Evolutionary conservation across 1,139 yeast genomes (phyloP), one percentile per base, ranked within the genome.

Genomic region (Blastobotrys ciferrii): DNA sequence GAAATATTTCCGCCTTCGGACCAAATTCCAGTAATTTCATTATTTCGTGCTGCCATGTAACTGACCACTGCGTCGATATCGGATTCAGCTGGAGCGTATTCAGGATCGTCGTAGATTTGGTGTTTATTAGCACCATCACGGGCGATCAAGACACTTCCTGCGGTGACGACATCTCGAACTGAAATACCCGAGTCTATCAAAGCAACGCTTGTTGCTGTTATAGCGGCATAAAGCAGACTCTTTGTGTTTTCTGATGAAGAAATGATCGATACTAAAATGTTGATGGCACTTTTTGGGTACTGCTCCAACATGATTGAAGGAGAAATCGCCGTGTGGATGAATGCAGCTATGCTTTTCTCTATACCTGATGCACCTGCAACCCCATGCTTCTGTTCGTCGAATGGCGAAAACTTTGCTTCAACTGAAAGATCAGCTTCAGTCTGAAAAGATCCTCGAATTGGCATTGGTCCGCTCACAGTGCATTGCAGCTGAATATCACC

Each of bases 241-340:
- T 72, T 68, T 44, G 53, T 44, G 20, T 71, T 68, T 11, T 60
- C 55, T 12, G 69, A 55, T 39, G 76, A 75, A 7, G 84, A 73
- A 15, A 88, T 71, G 2, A 88, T 71, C 39, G 85, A 80, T n/a
- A 91, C 73, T 58, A 83, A 84, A 19, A 92, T 74, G 61, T 84
- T 94, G 48, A 92, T 87, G 19, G 91, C 81, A 7, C 96, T 86
- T 66, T 92, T 92, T 4, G 98, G 97, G 64, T 91, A 91, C 53
- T 82, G 80, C 14, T 80, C 80, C 43, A 88, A 71, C 38, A 86
- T 67, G 2, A 92, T 76, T 1, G 84, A 70, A 9, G 87, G 82
- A 39, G 78, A 70, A 38, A 83, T 66, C 38, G 86, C 73, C 1
- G 85, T 77, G 50, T 79, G 77, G 18, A 84, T 70, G 58, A 77